Evolutionary conservation across 192 early-diverging fungal genomes (phyloP), one percentile per base, ranked within the genome.

Genomic region (Umbelopsis sp.): DNA sequence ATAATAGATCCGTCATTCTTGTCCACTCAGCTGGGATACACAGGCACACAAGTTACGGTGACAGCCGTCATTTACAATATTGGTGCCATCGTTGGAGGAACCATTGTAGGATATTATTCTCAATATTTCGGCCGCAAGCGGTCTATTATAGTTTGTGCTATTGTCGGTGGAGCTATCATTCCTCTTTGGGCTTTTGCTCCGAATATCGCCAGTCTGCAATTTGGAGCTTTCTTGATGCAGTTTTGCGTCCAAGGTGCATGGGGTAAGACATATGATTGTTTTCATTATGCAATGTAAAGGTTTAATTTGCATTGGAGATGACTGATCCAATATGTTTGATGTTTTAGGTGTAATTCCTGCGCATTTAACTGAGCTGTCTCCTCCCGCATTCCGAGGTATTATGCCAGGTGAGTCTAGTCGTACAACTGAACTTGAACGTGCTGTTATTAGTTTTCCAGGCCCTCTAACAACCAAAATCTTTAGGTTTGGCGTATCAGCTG

Each of bases 51-150:
- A 49, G 79, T 82, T 20, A 88, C 90, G 3, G 71, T 87, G 15
- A 86, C 89, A 7, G 84, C 79, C 1, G 81, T 90, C 21, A 85
- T 91, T 49, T 78, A 80, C 20, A 88, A 88, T 46, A 5, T 85
- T 48, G 92, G 91, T 27, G 90, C 91, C 20, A 91, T 93, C 45
- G 66, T 81, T 6, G 91, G 91, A 13, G 90, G 89, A 27, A 86
- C 85, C 25, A 73, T 88, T 64, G 33, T 27, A 16, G 69, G 90
- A 15, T 92, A 89, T 73, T 76, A 86, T 11, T 91, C 90, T 1
- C 86, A 92, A 69, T 91, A 83, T 52, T 79, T 84, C 4, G 91
- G 91, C 25, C 87, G 91, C 9, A 41, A 41, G 5, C 82, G 86
- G 20, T 73, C 81, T 30, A 81, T 82, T 9, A 88, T 93, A 35